Base-by-base conservation (phyloP, 768 basidiomycete genomes). In the Russula virescens region DNA sequence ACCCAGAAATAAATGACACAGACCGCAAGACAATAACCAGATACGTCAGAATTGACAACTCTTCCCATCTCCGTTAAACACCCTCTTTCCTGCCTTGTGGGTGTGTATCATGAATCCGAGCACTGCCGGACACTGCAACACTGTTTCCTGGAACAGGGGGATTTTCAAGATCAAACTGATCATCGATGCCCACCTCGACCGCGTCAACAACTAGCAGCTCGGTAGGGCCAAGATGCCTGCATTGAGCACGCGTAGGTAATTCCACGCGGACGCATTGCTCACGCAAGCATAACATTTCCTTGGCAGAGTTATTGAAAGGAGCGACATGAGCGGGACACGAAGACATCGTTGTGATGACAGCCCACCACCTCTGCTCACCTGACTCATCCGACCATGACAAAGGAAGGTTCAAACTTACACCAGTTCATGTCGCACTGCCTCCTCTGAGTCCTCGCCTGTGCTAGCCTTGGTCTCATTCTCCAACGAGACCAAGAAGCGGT, bases 181-280 rank as follows among this genome's bases (percentile, higher is more conserved):
- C 77, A 48, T 80, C 81, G 13, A 66, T 23, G 25, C 34, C 26
- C 13, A 55, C 38, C 1, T 60, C 35, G 5, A 58, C 73, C 68
- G 6, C 71, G 5, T 75, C 70, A 14, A 71, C 61, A 0, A 86
- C 81, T 73, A 92, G 94, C 1, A 84, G 83, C n/a, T 76, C 70
- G 21, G 89, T 85, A 65, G 93, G 93, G 0, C 80, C 71, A 23
- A n/a, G n/a, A n/a, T n/a, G 75, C 69, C 47, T 89, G 71, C 5
- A 72, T 73, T 1, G 83, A 75, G 68, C 85, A 85, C 0, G 63
- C 96, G 84, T 11, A 98, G 81, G 73, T 97, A 99, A 73, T 97
- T 97, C 97, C 97, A 99, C 0, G 93, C 90, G 0, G 94, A 96
- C 0, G 87, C 82, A 68, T 99, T 99, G 73, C 94, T 95, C 8